phyloP scores from a whole-genome alignment of 1,139 yeast species.

The Suzukiozyma palmioleophila region DNA sequence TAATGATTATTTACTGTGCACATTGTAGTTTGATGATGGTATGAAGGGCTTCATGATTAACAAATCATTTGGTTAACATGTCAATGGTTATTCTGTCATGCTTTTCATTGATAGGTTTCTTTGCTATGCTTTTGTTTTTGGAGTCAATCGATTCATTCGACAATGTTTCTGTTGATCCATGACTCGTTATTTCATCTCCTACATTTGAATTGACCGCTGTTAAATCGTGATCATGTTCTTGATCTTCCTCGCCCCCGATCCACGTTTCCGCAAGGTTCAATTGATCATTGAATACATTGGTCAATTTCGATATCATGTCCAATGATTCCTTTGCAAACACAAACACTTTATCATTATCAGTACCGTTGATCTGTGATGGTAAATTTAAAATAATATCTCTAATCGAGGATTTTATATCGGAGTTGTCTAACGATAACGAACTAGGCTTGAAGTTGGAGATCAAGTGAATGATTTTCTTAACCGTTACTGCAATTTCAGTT shows the following conservation, averaged over 20 bases:
- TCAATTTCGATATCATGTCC: constrained; percentile 81
- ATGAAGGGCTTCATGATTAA: too few species aligned
- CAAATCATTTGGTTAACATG: constrained; percentile 2
- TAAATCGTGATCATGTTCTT: constrained; percentile 5
- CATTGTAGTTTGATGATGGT: too few species aligned
- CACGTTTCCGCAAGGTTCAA: constrained; percentile 80
- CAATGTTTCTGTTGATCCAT: not conserved
- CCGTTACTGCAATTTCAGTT: constrained; percentile 81
- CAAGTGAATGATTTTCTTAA: constrained; percentile 80
- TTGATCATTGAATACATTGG: constrained; percentile 79
- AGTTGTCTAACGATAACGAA: constrained; percentile 23
- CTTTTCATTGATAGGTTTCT: constrained; percentile 7
- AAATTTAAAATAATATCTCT: constrained; percentile 72
- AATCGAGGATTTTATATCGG: constrained; percentile 59
- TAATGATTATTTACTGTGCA: too few species aligned
- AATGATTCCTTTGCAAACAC: constrained; percentile 84
- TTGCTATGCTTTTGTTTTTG: constrained; percentile 2
- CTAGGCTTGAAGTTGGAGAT: constrained; percentile 90
- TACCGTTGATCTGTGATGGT: constrained; percentile 41
- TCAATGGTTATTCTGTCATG: constrained; percentile 2
- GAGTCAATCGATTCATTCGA: not conserved
- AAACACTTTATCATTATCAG: constrained; percentile 57
- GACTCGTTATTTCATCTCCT: not conserved
- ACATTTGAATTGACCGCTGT: constrained; percentile 2
- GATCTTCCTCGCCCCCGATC: constrained; percentile 48